Evolutionary conservation across 1,284 basidiomycete species (phyloP), one percentile per base, ranked within the genome.

Genomic region (Leccinum solheimii): DNA sequence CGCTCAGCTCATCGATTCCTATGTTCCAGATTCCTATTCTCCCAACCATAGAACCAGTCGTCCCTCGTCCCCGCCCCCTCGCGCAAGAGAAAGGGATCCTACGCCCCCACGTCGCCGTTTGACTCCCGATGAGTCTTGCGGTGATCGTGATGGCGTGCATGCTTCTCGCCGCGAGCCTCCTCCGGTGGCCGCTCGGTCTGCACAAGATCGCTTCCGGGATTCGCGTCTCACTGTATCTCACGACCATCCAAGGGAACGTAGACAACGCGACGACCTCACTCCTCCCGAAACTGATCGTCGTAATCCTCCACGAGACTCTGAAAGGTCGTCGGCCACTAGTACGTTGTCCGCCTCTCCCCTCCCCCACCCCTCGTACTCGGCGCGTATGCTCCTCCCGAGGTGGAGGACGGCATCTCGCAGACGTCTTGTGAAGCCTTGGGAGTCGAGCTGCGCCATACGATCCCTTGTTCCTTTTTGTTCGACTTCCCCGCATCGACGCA

Each of bases 331-430:
- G 77, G 75, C 85, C 81, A 76, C 80, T 77, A 89, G 88, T 90
- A 90, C 87, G 87, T 90, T 90, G 78, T 89, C 84, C 78, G 79
- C 85, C 82, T 87, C 82, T 84, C 72, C 78, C 79, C 76, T 79
- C 67, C 75, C 74, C 72, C 75, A 75, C 77, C 77, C 73, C 73
- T 76, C 75, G 73, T 76, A 71, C 72, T 71, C 69, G 73, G 76
- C 78, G 75, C 69, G 67, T 67, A 70, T 72, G 67, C 75, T 79
- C 76, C 78, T 83, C 77, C 77, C 79, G 76, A 77, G 80, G 81
- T 76, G 81, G 79, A 81, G 77, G 78, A 75, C 75, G 67, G 72
- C 76, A 73, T 72, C 69, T 76, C 66, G 76, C 74, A 75, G 70
- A 74, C 75, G 77, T 80, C 80, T 81, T 68, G 77, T 75, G 77